Evolutionary conservation across 192 early-diverging fungal genomes (phyloP).

Genomic region (Thoreauomyces humboldtii): DNA sequence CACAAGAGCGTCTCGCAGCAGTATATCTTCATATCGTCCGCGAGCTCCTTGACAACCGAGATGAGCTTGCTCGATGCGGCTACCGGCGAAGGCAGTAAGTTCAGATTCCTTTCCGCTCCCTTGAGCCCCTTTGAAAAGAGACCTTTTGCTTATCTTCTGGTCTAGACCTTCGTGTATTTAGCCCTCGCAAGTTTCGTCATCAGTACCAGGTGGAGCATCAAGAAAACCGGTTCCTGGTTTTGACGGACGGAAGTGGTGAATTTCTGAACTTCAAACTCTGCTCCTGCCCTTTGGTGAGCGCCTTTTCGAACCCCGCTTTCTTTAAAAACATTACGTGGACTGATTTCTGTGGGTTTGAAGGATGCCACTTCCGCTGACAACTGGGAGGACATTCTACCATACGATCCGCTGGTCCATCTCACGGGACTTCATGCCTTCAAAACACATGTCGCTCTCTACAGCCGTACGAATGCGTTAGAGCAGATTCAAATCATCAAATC

Average conservation of each 20-base stretch:
- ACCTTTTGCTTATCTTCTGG: too few species aligned
- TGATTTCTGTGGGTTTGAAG: too few species aligned
- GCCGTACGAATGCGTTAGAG: slow-evolving; percentile 29
- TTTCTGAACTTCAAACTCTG: slow-evolving; percentile 43
- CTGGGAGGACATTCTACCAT: slow-evolving; percentile 45
- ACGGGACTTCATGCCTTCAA: neutral
- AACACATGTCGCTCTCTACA: slow-evolving; percentile 16
- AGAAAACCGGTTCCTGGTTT: slow-evolving; percentile 39
- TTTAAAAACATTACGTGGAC: too few species aligned
- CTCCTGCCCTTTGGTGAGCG: slow-evolving; percentile 22
- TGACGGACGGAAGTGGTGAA: slow-evolving; percentile 43
- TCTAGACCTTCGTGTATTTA: slow-evolving; percentile 38
- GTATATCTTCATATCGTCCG: slow-evolving; percentile 33
- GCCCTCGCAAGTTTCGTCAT: slow-evolving; percentile 31
- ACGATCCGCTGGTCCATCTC: slow-evolving; percentile 31
- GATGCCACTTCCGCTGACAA: slow-evolving; percentile 17
- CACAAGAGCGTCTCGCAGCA: slow-evolving; percentile 31
- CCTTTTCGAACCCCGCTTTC: too few species aligned
- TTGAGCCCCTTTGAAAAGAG: neutral
- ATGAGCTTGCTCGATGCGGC: slow-evolving; percentile 27
- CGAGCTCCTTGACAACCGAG: slow-evolving; percentile 36
- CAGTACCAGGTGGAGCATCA: slow-evolving; percentile 47
- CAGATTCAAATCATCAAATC: slow-evolving; percentile 15
- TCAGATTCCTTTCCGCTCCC: too few species aligned
- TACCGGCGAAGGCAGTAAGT: slow-evolving; percentile 15